Conservation (phyloP, 768 basidiomycete genomes). For the Auricularia heimuer region DNA sequence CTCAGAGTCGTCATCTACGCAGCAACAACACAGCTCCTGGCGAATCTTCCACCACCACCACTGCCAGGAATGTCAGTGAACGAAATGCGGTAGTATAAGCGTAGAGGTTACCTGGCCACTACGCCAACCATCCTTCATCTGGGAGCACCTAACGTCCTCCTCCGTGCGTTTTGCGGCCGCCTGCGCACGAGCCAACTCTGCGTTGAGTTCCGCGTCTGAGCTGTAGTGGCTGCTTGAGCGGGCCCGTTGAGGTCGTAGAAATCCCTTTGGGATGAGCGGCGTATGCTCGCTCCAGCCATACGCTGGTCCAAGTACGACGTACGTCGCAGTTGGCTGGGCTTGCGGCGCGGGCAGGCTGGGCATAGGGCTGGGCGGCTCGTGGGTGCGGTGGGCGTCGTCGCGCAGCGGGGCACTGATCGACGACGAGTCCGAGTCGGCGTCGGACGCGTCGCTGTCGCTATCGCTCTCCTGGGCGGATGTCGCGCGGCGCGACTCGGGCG, state of each 20-base stretch:
- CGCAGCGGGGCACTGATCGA: slow-evolving; percentile 76
- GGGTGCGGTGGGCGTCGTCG: slow-evolving; percentile 29
- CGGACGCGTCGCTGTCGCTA: slow-evolving; percentile 21
- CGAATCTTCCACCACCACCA: slow-evolving; percentile 83
- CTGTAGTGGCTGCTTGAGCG: slow-evolving; percentile 9
- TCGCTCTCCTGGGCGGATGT: slow-evolving; percentile 23
- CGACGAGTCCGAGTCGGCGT: slow-evolving; percentile 53
- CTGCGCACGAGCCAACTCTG: slow-evolving; percentile 20
- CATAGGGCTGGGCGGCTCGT: slow-evolving; percentile 49
- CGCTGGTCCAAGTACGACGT: neutral
- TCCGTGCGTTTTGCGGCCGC: slow-evolving; percentile 33
- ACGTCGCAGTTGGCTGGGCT: neutral
- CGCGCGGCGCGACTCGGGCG: slow-evolving; percentile 4
- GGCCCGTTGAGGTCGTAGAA: slow-evolving; percentile 12
- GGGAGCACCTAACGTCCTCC: slow-evolving; percentile 49
- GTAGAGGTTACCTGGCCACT: slow-evolving; percentile 51
- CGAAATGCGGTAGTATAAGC: neutral
- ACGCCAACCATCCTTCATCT: slow-evolving; percentile 58
- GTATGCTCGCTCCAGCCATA: slow-evolving; percentile 4
- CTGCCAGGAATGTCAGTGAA: slow-evolving; percentile 24
- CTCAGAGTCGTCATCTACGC: slow-evolving; percentile 39
- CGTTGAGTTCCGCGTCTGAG: slow-evolving; percentile 14
- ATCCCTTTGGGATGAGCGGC: slow-evolving; percentile 1
- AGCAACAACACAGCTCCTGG: slow-evolving; percentile 53
- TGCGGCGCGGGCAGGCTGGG: slow-evolving; percentile 39